Evolutionary conservation across 345 rosid species (phyloP), one percentile per base, ranked within the genome.

Genomic region (Aquilaria malaccensis): DNA sequence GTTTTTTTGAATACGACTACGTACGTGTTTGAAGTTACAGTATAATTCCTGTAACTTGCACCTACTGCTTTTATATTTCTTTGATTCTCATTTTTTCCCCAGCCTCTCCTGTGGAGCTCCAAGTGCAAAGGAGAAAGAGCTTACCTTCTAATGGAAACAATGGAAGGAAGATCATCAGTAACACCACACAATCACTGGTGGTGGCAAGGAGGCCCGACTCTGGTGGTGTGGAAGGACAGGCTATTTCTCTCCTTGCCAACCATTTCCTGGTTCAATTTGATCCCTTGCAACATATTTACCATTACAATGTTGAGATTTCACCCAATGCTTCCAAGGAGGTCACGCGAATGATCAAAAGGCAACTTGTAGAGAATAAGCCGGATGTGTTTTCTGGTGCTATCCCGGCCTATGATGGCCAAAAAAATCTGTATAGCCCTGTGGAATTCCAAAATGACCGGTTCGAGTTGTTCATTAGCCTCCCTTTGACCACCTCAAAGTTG

Each of bases 321-420:
- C 98, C 97, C 1, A 78, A 62, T 46, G 94, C 97, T 32, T 81
- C 96, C 31, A 93, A 82, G 59, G 97, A 93, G 64, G 66, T 84
- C 43, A 96, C 94, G n/a, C 64, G 97, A 46, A 73, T 84, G 84
- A 89, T 93, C 74, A 93, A 89, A 65, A 87, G 79, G 52, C 84
- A 89, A 69, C 82, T 93, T 2, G 85, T 89, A 3, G 80, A 78
- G 60, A 82, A 79, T 1, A 87, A 85, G n/a, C 58, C 67, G n/a
- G 75, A 45, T 46, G 64, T 72, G 50, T 77, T 93, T 48, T 87
- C 83, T 9, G 89, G 88, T 62, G 75, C 81, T 67, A 63, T 74
- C 33, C 98, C 94, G 0, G 91, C 96, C 0, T 93, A 82, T 72
- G 98, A 93, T 65, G 97, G 97, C 55, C 74, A 97, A 59, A 79